Percentiles rank a stretch among this genome's conserved stretches.
These are phyloP conservation scores for Rhynchosporium agropyri DNA, from an alignment of 2,329 filamentous ascomycete species.

Conservation along the genomic window DNA sequence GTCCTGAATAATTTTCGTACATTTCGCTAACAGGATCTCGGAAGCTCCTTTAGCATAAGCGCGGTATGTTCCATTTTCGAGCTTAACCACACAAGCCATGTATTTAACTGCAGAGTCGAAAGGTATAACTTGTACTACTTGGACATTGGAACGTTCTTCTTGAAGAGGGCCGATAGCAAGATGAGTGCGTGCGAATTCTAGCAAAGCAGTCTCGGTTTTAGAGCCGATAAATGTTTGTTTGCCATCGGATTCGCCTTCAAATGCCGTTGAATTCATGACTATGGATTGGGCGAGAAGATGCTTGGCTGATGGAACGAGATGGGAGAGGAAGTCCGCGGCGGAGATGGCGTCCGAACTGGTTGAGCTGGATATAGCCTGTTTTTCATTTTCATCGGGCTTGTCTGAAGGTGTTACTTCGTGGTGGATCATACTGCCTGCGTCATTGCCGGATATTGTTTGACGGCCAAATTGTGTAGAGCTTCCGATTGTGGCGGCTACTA, in stretches of 20 bases:
- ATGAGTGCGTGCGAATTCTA: conserved; percentile 67
- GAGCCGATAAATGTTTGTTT: conserved; percentile 67
- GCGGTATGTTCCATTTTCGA: conserved; percentile 47
- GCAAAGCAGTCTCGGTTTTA: conserved; percentile 75
- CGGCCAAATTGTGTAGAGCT: conserved; percentile 55
- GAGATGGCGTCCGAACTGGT: neutral
- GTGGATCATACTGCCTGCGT: neutral
- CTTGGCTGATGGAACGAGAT: conserved; percentile 32
- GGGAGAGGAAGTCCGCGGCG: conserved; percentile 32
- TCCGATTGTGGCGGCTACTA: conserved; percentile 71
- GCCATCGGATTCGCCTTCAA: conserved; percentile 65
- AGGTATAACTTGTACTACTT: conserved; percentile 55
- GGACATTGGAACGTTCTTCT: conserved; percentile 63
- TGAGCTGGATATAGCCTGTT: neutral
- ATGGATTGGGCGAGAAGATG: conserved; percentile 63
- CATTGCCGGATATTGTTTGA: conserved; percentile 30
- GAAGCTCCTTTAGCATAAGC: conserved; percentile 57
- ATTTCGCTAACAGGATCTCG: conserved; percentile 51
- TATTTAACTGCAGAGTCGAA: conserved; percentile 58
- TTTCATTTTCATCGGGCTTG: conserved; percentile 32
- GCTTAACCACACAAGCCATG: conserved; percentile 65
- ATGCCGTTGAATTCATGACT: conserved; percentile 69
- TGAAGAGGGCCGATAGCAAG: conserved; percentile 64
- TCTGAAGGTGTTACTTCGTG: neutral
- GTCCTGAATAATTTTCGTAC: conserved; percentile 57